These are phyloP conservation scores for Clonostachys byssicola DNA, from an alignment of 2,329 filamentous ascomycete species.

Conservation along the genomic window DNA sequence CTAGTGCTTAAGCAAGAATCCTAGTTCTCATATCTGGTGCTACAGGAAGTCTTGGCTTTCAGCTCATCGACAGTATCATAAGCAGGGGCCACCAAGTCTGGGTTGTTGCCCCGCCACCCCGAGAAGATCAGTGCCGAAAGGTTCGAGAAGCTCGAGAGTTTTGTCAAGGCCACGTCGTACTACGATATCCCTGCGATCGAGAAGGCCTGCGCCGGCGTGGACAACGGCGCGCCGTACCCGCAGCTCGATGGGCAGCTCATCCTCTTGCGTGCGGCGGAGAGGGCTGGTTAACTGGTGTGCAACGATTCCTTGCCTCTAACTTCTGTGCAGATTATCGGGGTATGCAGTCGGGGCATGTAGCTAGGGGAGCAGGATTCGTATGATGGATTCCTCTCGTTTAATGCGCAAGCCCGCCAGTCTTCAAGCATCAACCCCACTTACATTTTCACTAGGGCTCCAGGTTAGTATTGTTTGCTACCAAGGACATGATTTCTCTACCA, in stretches of 20 bases:
- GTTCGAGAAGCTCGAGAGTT: slow-evolving; percentile 13
- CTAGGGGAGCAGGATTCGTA: slow-evolving; percentile 23
- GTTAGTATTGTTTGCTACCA: slow-evolving; percentile 10
- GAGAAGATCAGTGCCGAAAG: slow-evolving; percentile 13
- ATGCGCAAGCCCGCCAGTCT: slow-evolving; percentile 16
- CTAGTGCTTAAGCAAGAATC: slow-evolving; percentile 14
- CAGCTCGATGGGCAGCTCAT: slow-evolving; percentile 24
- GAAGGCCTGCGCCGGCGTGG: slow-evolving; percentile 20
- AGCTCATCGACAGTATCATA: slow-evolving; percentile 14
- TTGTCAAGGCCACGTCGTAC: slow-evolving; percentile 13
- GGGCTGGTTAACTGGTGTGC: slow-evolving; percentile 23
- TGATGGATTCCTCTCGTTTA: slow-evolving; percentile 23
- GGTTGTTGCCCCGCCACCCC: slow-evolving; percentile 21
- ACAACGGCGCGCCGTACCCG: slow-evolving; percentile 11
- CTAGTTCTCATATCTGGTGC: slow-evolving; percentile 28
- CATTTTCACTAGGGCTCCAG: slow-evolving; percentile 20
- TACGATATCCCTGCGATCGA: slow-evolving; percentile 24
- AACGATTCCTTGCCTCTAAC: slow-evolving; percentile 15
- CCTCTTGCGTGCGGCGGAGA: slow-evolving; percentile 26
- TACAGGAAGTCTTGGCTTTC: slow-evolving; percentile 25
- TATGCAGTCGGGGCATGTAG: slow-evolving; percentile 9
- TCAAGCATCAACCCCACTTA: slow-evolving; percentile 19
- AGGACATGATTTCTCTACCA: background rate
- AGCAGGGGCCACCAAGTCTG: slow-evolving; percentile 23
- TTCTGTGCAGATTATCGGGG: slow-evolving; percentile 25